Percentiles rank a stretch among this genome's conserved stretches.
Evolutionary conservation across 2,329 filamentous ascomycete species (phyloP).

Genomic region (Penicillium sp.): DNA sequence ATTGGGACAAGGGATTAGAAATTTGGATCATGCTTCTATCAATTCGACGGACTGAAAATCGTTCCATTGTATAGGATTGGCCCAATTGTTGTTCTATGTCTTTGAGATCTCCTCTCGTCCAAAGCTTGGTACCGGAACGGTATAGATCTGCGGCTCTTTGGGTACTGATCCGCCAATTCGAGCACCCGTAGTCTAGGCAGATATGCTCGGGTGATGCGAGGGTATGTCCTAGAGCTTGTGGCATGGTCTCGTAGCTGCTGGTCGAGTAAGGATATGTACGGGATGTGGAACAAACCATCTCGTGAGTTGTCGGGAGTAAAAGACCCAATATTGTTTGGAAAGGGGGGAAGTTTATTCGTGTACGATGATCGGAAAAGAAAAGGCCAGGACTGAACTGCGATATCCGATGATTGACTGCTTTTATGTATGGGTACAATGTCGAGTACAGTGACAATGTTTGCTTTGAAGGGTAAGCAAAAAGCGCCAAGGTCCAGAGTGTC

Average conservation of each 20-base stretch:
- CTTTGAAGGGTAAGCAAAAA: too few species aligned
- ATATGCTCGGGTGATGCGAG: too few species aligned
- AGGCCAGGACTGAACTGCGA: too few species aligned
- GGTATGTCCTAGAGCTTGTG: background rate
- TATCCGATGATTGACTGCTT: too few species aligned
- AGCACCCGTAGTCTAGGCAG: slow-evolving; percentile 17
- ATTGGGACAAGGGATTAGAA: slow-evolving; percentile 18
- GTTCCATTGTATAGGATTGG: slow-evolving; percentile 16
- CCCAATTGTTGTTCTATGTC: slow-evolving; percentile 20
- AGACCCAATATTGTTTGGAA: too few species aligned
- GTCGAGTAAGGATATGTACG: slow-evolving; percentile 3
- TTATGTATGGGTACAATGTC: too few species aligned
- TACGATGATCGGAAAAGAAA: too few species aligned
- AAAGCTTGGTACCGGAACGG: slow-evolving; percentile 17
- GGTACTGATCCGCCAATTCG: slow-evolving; percentile 19
- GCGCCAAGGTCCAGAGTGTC: too few species aligned
- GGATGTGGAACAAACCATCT: too few species aligned
- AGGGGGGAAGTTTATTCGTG: too few species aligned
- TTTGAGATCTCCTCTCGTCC: slow-evolving; percentile 18
- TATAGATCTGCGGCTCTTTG: slow-evolving; percentile 21
- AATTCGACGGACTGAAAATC: slow-evolving; percentile 21
- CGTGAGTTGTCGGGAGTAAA: too few species aligned
- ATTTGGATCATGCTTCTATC: slow-evolving; percentile 21
- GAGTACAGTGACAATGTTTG: too few species aligned
- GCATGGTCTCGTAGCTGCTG: slow-evolving; percentile 13